Base-by-base conservation (phyloP, 1,284 basidiomycete species). In the Malassezia sp. region DNA sequence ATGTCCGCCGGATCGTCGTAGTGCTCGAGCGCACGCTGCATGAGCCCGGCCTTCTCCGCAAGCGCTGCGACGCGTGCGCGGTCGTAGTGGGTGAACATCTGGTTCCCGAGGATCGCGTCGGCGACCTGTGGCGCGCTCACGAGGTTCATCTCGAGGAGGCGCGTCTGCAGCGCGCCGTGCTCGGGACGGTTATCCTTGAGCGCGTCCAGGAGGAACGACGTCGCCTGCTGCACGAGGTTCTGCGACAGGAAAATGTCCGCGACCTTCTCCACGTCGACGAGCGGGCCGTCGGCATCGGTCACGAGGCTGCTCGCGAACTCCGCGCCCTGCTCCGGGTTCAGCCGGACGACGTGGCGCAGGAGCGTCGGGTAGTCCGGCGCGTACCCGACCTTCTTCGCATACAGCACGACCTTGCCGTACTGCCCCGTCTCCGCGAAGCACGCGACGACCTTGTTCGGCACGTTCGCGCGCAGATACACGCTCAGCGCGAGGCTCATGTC, bases 371-470 rank as follows among this genome's bases (percentile, higher is more conserved):
- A 99, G 71, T 97, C 93, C 2, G 93, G 93, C 15, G 77, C 80
- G 72, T 95, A 93, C 46, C 82, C 83, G 56, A 97, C 91, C 72
- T 96, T 95, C 79, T 96, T 96, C 11, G 90, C 84, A 73, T 99
- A 99, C 9, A 97, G 75, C 24, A 97, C 79, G 53, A 99, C 97
- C 78, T 99, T 99, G 74, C 93, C 89, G 43, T 83, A 95, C 74
- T 99, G 93, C 23, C 91, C 91, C 1, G 89, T 90, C 76, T 99
- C 93, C 9, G 91, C 91, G 71, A 99, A 97, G 77, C 90, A 97
- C 12, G 93, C 93, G 31, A 72, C 71, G 61, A 96, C 93, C 77
- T 97, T 99, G 79, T 91, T 95, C 42, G 93, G 93, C 14, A 96
- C 82, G 69, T 95, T 97, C 50, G 93, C 93, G 46, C 93, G 83